Conservation (phyloP, 129 eudicot genomes). For the Flaveria brownii region DNA sequence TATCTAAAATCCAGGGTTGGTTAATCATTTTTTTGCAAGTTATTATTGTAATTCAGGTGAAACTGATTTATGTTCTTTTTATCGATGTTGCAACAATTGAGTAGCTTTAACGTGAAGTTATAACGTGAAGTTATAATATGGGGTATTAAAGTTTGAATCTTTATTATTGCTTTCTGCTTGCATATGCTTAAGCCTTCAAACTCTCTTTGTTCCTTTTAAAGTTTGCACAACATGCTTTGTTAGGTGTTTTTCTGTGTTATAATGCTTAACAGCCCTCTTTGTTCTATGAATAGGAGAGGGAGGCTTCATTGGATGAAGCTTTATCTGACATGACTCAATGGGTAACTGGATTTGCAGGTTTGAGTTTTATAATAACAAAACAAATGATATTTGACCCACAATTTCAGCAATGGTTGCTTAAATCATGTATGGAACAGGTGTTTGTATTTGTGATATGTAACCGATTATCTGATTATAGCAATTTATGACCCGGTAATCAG, state of each 20-base stretch:
- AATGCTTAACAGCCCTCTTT: conserved; percentile 23
- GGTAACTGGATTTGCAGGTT: conserved; percentile 83
- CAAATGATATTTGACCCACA: not conserved
- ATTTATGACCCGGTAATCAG: not conserved
- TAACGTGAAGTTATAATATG: not conserved
- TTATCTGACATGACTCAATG: conserved; percentile 70
- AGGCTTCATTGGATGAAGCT: conserved; percentile 57
- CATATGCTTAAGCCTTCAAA: too few species aligned
- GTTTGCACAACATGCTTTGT: too few species aligned
- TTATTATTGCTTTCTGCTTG: not conserved
- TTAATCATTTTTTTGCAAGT: not conserved
- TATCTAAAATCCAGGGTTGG: conserved; percentile 76
- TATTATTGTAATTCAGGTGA: too few species aligned
- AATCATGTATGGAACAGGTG: not conserved
- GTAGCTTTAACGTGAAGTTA: not conserved
- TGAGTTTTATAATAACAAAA: conserved; percentile 6
- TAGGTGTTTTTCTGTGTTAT: not conserved
- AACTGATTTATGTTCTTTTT: conserved; percentile 2
- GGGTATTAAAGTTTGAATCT: not conserved
- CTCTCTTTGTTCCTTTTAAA: too few species aligned
- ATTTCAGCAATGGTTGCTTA: too few species aligned
- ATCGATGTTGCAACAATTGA: not conserved
- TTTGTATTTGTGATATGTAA: too few species aligned
- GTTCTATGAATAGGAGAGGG: conserved; percentile 52
- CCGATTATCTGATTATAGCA: not conserved